phyloP scores from a whole-genome alignment of 2,329 filamentous ascomycete species.

The Neurospora sp. region DNA sequence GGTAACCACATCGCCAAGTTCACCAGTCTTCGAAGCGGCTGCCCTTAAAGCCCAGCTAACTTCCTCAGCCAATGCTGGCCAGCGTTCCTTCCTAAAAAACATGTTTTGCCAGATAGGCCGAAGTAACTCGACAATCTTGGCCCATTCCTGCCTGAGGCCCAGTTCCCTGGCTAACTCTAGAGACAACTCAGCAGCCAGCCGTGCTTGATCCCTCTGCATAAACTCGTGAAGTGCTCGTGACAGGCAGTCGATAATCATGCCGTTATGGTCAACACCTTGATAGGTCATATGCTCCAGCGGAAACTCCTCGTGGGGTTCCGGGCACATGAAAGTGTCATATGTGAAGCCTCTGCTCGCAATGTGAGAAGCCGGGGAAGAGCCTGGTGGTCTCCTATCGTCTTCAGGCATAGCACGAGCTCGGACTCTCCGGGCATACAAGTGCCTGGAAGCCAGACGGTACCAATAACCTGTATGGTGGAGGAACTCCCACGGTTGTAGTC shows the following conservation, averaged over 20 bases:
- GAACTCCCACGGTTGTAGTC: conserved; percentile 51
- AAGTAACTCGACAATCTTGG: conserved; percentile 42
- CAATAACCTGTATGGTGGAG: conserved; percentile 60
- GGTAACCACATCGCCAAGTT: conserved; percentile 46
- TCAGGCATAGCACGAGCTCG: conserved; percentile 48
- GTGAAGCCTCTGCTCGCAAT: conserved; percentile 41
- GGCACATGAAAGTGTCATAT: conserved; percentile 59
- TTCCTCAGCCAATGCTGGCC: conserved; percentile 50
- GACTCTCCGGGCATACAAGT: conserved; percentile 41
- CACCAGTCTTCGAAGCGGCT: conserved; percentile 41
- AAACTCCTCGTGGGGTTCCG: conserved; percentile 50
- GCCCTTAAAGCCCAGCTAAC: conserved; percentile 50
- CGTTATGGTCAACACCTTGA: conserved; percentile 42
- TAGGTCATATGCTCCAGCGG: conserved; percentile 32
- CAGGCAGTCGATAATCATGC: conserved; percentile 44
- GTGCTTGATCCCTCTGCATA: conserved; percentile 40
- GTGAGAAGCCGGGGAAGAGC: conserved; percentile 34
- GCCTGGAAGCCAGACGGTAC: conserved; percentile 51
- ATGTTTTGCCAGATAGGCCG: conserved; percentile 47
- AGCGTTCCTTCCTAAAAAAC: conserved; percentile 47
- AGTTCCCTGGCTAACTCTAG: conserved; percentile 49
- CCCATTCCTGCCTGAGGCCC: conserved; percentile 39
- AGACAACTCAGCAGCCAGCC: conserved; percentile 44
- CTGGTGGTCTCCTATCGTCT: conserved; percentile 44
- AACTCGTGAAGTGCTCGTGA: conserved; percentile 44